Evolutionary conservation across 2,329 filamentous ascomycete genomes (phyloP), one percentile per base, ranked within the genome.

Genomic region (Fusarium drepaniforme): DNA sequence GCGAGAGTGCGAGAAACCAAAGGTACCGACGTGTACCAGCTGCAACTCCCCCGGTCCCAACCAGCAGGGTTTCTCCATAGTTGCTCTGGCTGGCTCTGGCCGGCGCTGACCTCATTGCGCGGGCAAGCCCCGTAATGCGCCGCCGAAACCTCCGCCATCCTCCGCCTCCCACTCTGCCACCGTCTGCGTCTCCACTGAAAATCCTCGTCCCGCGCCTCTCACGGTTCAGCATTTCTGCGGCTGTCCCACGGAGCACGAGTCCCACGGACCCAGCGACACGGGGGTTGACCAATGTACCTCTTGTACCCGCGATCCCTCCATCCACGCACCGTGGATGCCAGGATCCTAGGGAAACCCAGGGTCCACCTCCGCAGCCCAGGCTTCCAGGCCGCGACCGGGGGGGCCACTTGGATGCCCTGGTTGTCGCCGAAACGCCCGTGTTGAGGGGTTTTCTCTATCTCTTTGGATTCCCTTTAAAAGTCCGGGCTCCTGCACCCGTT

Each of bases 371-470:
- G 68, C 75, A 78, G 72, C 69, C 64, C 62, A 72, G 75, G 68
- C 70, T 76, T 74, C 76, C 75, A 77, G 73, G 68, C 67, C 69
- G 65, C 65, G 62, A 61, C 68, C 71, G 65, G 73, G 49, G 49
- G 46, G 75, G 62, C 75, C 65, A 61, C 64, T 72, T 74, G 73
- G 71, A 66, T 68, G 51, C 63, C 74, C 72, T 70, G 66, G 66
- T 68, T 65, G 66, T 72, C 66, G 73, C 64, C 77, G 64, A 78
- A 78, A 75, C 77, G 68, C 62, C 73, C 74, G 69, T 72, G 33
- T 71, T 79, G 78, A 79, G 77, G 77, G 77, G 78, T 79, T 79
- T 76, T 75, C 71, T 49, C 70, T 74, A 75, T 75, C 44, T 78
- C 70, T 65, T 68, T 58, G 69, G 69, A 70, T 70, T 76, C 60